These are phyloP conservation scores for Primulina eburnea DNA, from an alignment of 257 asterid genomes.

Conservation along the genomic window DNA sequence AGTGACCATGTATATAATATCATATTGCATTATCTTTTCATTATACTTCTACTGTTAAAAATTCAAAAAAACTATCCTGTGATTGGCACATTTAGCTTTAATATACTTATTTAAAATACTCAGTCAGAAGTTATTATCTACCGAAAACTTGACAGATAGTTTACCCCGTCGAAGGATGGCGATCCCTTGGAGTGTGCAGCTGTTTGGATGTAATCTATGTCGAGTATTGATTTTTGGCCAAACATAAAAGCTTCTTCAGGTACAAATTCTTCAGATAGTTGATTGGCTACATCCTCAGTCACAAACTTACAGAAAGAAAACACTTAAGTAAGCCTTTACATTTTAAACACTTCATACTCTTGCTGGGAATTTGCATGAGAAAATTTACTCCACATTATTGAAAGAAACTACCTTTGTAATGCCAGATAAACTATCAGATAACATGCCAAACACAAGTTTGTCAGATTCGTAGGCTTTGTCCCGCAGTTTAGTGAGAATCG, in stretches of 20 bases:
- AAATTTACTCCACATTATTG: neutral
- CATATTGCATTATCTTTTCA: too few species aligned
- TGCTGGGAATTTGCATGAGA: neutral
- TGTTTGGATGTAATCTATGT: slow-evolving; percentile 52
- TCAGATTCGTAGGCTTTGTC: slow-evolving; percentile 53
- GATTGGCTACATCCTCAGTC: slow-evolving; percentile 59
- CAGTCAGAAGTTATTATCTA: neutral
- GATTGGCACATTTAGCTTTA: neutral
- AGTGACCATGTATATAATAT: too few species aligned
- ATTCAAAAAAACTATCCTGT: neutral
- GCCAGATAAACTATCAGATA: slow-evolving; percentile 55
- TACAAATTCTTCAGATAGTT: slow-evolving; percentile 69
- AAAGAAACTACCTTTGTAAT: slow-evolving; percentile 56
- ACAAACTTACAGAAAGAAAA: slow-evolving; percentile 47
- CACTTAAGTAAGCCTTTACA: neutral
- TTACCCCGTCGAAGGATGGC: slow-evolving; percentile 79
- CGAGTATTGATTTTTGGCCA: slow-evolving; percentile 63
- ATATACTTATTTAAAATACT: neutral
- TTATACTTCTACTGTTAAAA: too few species aligned
- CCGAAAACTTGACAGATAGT: slow-evolving; percentile 7
- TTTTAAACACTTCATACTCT: slow-evolving; percentile 3
- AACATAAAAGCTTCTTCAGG: slow-evolving; percentile 86
- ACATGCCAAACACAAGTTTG: slow-evolving; percentile 39
- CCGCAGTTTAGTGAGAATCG: slow-evolving; percentile 49
- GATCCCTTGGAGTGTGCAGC: slow-evolving; percentile 59